Percentiles rank a stretch among this genome's conserved stretches.
Conservation (phyloP, 2,329 filamentous ascomycete genomes). For the Ophioceras dolichostomum region DNA sequence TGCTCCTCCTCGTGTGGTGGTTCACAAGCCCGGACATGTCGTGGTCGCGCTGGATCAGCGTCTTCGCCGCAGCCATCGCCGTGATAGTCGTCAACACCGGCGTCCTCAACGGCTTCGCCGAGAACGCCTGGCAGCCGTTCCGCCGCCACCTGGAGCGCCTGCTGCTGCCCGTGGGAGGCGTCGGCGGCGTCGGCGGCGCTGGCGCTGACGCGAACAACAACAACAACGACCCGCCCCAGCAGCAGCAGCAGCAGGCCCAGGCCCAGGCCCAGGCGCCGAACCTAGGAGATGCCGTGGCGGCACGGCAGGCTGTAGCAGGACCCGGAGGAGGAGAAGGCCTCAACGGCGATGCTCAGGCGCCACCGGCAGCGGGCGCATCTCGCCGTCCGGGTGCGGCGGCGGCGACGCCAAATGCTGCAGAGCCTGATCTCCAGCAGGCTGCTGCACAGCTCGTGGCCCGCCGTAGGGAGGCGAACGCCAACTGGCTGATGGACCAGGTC, state of each 20-base stretch:
- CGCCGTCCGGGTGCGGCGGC: conserved; percentile 2
- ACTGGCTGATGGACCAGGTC: conserved; percentile 36
- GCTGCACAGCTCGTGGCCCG: conserved; percentile 42
- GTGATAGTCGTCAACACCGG: conserved; percentile 51
- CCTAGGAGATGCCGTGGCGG: no score
- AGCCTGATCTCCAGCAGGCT: conserved; percentile 34
- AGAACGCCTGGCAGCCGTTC: conserved; percentile 43
- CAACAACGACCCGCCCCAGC: not conserved
- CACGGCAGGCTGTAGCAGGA: no score
- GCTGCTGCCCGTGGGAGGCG: conserved; percentile 28
- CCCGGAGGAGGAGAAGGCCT: no score
- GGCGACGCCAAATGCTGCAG: conserved; percentile 1
- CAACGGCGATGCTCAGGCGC: conserved; percentile 11
- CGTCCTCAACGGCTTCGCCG: conserved; percentile 39
- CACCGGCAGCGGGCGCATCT: conserved; percentile 5
- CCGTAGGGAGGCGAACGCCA: conserved; percentile 29
- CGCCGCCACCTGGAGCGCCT: conserved; percentile 47
- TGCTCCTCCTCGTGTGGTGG: conserved; percentile 51
- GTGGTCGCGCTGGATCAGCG: conserved; percentile 46
- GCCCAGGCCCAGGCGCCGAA: no score
- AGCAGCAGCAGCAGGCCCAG: conserved; percentile 7
- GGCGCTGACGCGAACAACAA: not conserved
- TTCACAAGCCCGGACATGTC: conserved; percentile 46
- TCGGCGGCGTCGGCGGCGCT: not conserved
- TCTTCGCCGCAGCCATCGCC: conserved; percentile 38